Conservation (phyloP, 108 stramenopile genomes). For the Cylindrotheca closterium region DNA sequence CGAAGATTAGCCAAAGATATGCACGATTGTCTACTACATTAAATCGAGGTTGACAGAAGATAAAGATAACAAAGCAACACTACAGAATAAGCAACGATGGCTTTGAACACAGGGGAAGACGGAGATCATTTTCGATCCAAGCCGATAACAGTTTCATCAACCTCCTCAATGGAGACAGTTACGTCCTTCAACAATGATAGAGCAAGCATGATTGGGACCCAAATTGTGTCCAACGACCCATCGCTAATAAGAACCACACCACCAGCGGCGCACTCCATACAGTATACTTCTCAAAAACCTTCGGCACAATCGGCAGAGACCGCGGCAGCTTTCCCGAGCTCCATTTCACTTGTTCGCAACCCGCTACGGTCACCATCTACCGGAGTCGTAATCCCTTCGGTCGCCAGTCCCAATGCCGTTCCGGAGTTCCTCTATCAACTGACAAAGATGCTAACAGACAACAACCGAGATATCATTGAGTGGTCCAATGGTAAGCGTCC, state of each 20-base stretch:
- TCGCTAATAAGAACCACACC: not conserved
- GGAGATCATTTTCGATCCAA: not conserved
- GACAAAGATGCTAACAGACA: conserved; percentile 87
- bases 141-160: conserved; percentile 16
- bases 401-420: conserved; percentile 23
- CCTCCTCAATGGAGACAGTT: conserved; percentile 21
- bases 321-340: not conserved
- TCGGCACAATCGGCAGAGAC: not conserved
- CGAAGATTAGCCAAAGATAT: too few species aligned
- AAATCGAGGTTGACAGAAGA: too few species aligned
- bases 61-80: too few species aligned
- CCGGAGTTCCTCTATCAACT: conserved; percentile 87
- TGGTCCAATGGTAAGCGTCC: conserved; percentile 59
- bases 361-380: conserved; percentile 5
- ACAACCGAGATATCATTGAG: conserved; percentile 77
- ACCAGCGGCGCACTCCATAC: not conserved
- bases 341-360: not conserved
- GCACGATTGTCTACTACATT: too few species aligned
- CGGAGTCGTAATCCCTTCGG: not conserved
- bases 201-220: not conserved
- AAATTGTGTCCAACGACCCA: not conserved
- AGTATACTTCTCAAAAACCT: too few species aligned
- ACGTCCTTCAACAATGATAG: conserved; percentile 1
- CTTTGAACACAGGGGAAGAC: conserved; percentile 1
- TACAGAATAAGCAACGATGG: conserved; percentile 5